Base-by-base conservation (phyloP, 352 stramenopile species). In the Nothophytophthora sp. region DNA sequence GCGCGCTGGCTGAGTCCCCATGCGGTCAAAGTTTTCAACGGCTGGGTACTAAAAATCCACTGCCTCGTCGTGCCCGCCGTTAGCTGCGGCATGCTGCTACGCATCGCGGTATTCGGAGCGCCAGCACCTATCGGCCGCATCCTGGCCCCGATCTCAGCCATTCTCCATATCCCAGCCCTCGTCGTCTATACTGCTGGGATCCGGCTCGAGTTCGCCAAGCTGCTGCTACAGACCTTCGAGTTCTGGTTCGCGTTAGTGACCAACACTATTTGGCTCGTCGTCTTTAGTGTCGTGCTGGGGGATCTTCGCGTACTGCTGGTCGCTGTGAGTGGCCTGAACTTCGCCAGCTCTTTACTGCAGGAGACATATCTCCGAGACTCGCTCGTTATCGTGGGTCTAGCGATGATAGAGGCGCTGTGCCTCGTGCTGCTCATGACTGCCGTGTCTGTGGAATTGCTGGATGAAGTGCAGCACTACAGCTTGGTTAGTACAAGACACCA, bases 191-290 rank as follows among this genome's bases (percentile, higher is more conserved):
- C 5, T 32, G 30, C 48, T 19, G 35, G 44, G 1, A 48, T 64
- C 37, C 55, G 49, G 3, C 19, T 23, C 2, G 55, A 60, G 15
- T 60, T 60, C n/a, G 27, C 49, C 1, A 64, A 60, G 11, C 35
- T 55, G 13, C 58, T 60, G 10, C 2, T 51, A 5, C 37, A 11
- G 0, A 60, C 55, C 10, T 64, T 64, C 23, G 55, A 64, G 2
- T 60, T 64, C 22, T 54, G 55, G 35, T 64, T 64, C 18, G 7
- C 50, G 19, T 15, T 50, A 37, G 16, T 42, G 24, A 18, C 42
- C 44, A 60, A 47, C 25, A 64, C 32, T 9, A 7, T 64, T 4
- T 64, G 49, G 29, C 36, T 25, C 5, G 45, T 60, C 11, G 27
- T 22, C 2, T n/a, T 64, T 5, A 50, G 35, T 30, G 18, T 16